Base-by-base conservation (phyloP, 257 asterid species). In the Plantago ovata region DNA sequence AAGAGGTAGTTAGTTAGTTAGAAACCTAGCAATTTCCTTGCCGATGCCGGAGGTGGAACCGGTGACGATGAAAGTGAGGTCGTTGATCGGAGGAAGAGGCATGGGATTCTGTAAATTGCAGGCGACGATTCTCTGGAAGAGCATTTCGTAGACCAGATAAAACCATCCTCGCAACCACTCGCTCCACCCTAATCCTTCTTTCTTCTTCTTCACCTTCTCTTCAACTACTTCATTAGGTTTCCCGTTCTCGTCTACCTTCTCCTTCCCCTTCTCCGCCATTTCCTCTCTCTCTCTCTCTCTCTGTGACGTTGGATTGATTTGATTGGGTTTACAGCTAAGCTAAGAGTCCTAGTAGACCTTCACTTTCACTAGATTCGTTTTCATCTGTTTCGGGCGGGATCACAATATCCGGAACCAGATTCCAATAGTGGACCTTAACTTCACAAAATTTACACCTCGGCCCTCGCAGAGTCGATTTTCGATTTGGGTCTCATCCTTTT, bases 11-110 rank as follows among this genome's bases (percentile, higher is more conserved):
- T 14, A 6, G 13, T 13, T 46, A 15, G 38, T 18, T 19, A n/a
- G n/a, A n/a, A n/a, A 71, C 77, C 97, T 83, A 44, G 96, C 98
- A 22, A 79, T 86, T 84, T 93, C 97, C 47, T 83, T 78, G 69
- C 97, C 98, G 71, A 93, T 93, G 63, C 98, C 97, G 38, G 96
- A 89, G 46, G 98, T 93, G 74, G 95, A 86, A 65, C 98, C 98
- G 16, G 98, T 93, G 70, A 93, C 94, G 51, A 93, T 60, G 76
- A 83, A 86, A 48, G 92, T 86, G 72, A 76, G 84, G 20, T 82
- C 92, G 61, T 82, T 81, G 45, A 93, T 61, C 23, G 91, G 95
- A 55, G 96, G 92, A 13, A 93, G 81, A 15, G 96, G 96, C 83
- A 86, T 71, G 51, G 99, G 99, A 63, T 82, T 84, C 41, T 79